These are phyloP conservation scores for Xylaria digitata DNA, from an alignment of 2,329 filamentous ascomycete genomes.

Conservation along the genomic window DNA sequence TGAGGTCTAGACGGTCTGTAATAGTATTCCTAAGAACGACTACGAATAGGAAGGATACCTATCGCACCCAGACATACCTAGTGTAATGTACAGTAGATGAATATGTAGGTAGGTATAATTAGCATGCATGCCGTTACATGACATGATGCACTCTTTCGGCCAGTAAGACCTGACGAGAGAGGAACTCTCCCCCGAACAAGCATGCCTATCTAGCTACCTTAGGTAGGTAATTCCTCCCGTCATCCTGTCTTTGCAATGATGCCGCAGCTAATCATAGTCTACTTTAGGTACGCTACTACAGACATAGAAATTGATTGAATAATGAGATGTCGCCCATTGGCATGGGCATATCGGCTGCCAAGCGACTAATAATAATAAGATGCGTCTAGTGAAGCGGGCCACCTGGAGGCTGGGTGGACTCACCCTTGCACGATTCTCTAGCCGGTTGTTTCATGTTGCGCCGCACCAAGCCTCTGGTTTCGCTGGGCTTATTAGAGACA, in stretches of 20 bases:
- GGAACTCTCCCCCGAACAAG: background rate
- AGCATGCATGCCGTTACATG: conserved; percentile 21
- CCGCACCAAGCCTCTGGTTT: conserved; percentile 38
- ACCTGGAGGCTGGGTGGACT: conserved; percentile 26
- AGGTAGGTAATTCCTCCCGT: background rate
- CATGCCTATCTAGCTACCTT: conserved; percentile 5
- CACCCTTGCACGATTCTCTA: conserved; percentile 30
- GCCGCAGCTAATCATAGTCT: background rate
- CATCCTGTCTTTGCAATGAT: conserved; percentile 3
- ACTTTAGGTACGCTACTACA: background rate
- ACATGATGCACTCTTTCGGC: background rate
- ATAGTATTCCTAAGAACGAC: background rate
- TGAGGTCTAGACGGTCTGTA: too few relatives aligned
- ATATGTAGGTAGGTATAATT: conserved; percentile 20
- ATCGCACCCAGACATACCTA: too few relatives aligned
- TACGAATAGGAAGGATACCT: background rate
- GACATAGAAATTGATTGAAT: conserved; percentile 2
- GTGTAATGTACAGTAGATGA: background rate
- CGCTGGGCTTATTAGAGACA: conserved; percentile 33
- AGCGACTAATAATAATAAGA: conserved; percentile 30
- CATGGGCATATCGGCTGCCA: conserved; percentile 8
- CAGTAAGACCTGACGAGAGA: conserved; percentile 14
- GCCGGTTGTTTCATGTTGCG: conserved; percentile 41
- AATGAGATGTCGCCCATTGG: conserved; percentile 1
- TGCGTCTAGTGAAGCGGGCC: conserved; percentile 23